Evolutionary conservation across 1,284 basidiomycete species (phyloP), one percentile per base, ranked within the genome.

Genomic region (Ustilago esculenta): DNA sequence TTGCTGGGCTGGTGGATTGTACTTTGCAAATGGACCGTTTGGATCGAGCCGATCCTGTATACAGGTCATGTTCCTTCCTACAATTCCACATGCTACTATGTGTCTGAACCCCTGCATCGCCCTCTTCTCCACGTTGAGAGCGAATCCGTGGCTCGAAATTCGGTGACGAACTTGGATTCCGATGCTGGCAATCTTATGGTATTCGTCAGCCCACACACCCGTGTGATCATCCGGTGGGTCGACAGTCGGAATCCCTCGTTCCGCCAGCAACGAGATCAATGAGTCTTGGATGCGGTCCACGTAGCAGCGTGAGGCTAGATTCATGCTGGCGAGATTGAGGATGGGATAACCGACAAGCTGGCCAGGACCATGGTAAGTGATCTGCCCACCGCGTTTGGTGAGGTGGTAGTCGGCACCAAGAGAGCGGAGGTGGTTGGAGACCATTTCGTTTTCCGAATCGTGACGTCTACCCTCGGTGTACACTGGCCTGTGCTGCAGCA

Each of bases 321-420:
- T 80, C 78, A 87, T 86, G 11, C 84, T 82, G 1, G 84, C 85
- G 15, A 98, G 86, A 83, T 98, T 94, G 39, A 98, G 85, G 46
- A 98, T 86, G 1, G 94, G 92, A 80, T 99, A 99, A 29, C 93
- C 96, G 12, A 97, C 91, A 65, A 99, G 85, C 83, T 99, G 96
- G 2, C 96, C 96, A 0, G 95, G 95, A 0, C 96, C 96, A 82
- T 99, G 96, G 82, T 93, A 99, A 2, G 96, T 99, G 53, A 94
- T 87, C 82, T 97, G 90, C 1, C 95, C 95, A 10, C 95, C 95
- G 58, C 96, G 86, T 64, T 88, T 87, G 2, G 94, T 90, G 29
- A 87, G 84, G 34, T 90, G 86, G 80, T 95, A 95, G 77, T 95
- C 92, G 0, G 95, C 94, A 15, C 94, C 93, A 21, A 93, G 85